These are phyloP conservation scores for Pisolithus sp. DNA, from an alignment of 768 basidiomycete genomes.

Conservation along the genomic window DNA sequence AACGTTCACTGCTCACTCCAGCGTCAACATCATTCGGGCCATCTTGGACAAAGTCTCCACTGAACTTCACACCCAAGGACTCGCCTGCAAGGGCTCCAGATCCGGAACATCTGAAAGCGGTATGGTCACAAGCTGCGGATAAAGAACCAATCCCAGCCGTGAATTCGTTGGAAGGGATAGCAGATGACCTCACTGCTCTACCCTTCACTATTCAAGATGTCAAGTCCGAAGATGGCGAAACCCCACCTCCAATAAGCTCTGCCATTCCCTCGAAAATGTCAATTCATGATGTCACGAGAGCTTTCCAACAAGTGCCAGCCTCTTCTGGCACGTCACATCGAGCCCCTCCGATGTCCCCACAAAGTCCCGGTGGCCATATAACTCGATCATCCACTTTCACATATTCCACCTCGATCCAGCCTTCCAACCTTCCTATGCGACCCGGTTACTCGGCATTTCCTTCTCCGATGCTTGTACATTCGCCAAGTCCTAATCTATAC, in stretches of 20 bases:
- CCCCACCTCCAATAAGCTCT: constrained; percentile 59
- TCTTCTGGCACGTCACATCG: constrained; percentile 46
- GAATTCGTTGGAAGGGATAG: constrained; percentile 80
- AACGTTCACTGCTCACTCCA: constrained; percentile 42
- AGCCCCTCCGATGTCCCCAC: constrained; percentile 43
- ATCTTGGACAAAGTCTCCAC: constrained; percentile 48
- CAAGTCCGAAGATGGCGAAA: constrained; percentile 80
- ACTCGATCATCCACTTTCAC: constrained; percentile 22
- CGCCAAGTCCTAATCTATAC: constrained; percentile 66
- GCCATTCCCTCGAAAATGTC: constrained; percentile 68
- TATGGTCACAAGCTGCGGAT: constrained; percentile 77
- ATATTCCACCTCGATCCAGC: constrained; percentile 35
- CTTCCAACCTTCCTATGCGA: constrained; percentile 43
- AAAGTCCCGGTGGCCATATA: constrained; percentile 31
- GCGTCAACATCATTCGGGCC: constrained; percentile 31
- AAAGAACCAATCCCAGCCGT: constrained; percentile 59
- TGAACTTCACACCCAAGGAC: constrained; percentile 58
- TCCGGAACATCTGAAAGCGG: constrained; percentile 78
- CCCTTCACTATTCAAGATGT: constrained; percentile 81
- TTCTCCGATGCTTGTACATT: constrained; percentile 67
- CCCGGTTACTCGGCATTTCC: constrained; percentile 54
- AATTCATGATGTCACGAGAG: constrained; percentile 73
- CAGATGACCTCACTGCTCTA: constrained; percentile 72
- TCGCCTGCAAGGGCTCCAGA: constrained; percentile 64
- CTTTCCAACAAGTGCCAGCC: constrained; percentile 80